Base-by-base conservation (phyloP, 2,329 filamentous ascomycete genomes). In the Sporothrix schenckii region DNA sequence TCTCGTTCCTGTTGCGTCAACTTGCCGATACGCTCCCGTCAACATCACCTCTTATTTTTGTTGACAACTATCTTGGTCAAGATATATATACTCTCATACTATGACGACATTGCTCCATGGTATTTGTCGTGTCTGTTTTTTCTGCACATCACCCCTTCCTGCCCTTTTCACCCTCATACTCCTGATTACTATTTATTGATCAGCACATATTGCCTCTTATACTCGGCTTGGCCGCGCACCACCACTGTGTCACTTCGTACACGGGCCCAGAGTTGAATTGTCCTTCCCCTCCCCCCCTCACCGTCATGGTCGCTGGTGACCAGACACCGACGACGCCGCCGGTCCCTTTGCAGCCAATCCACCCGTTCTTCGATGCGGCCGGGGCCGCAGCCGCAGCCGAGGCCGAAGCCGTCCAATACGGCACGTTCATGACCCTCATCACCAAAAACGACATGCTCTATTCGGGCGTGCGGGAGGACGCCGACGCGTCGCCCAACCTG, bases 361-460 rank as follows among this genome's bases (percentile, higher is more conserved):
- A 60, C 2, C 39, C 44, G n/a, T n/a, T 66, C 7, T 21, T 66
- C 13, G 63, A 66, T 39, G 44, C 27, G 7, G 47, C 27, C 11
- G 63, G 30, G 2, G 47, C 47, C 30, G 44, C 47, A 7, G 47
- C 24, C 24, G 24, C 24, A 1, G 24, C 24, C 24, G 24, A 24
- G 24, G 24, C 27, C 10, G 63, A 47, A 2, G 47, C 47, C 27
- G 19, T 66, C 5, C 63, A 66, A 10, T 47, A 66, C 2, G 63
- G 47, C 63, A 52, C 63, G 3, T 52, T 66, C 19, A 66, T 66
- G 63, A 66, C 24, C 9, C 47, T 66, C 16, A 66, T 66, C 10
- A 66, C 63, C 47, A 66, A 66, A 39, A 66, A 66, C 47, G 63
- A 66, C 30, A 52, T 66, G 63, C 47, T 66, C 16, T 66, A 52